Base-by-base conservation (phyloP, 352 stramenopile species). In the Pelagophyceae sp. region DNA sequence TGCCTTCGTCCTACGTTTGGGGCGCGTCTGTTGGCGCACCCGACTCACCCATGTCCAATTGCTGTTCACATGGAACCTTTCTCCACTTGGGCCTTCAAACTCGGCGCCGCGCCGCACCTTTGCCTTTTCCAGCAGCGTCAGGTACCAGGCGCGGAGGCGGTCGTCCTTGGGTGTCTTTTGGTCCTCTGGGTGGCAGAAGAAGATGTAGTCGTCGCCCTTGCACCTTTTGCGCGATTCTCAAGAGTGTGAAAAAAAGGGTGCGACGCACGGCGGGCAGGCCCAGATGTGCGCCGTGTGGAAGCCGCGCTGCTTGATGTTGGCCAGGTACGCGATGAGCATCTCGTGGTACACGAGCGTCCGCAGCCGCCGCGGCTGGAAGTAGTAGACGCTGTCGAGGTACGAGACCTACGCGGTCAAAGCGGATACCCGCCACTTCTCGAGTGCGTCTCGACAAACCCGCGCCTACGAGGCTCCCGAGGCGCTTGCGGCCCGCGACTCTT, bases 351-450 rank as follows among this genome's bases (percentile, higher is more conserved):
- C 93, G 75, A 97, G 95, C 11, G 96, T 99, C 65, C 96, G 93
- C 87, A 98, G 95, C 58, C 95, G 89, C 23, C 92, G 75, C 20
- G 96, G 96, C 74, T 95, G 90, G 80, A 99, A 98, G 87, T 98
- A 99, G 79, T 98, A 95, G n/a, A 99, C 95, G 58, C 93, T 98
- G 84, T 99, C 97, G 71, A 99, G 85, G 82, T 99, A 99, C 38
- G 94, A 98, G 70, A 99, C 94, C n/a, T n/a, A n/a, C n/a, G n/a
- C n/a, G n/a, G n/a, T n/a, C n/a, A n/a, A n/a, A n/a, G n/a, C n/a
- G n/a, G n/a, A n/a, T n/a, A n/a, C n/a, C n/a, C 85, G n/a, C n/a
- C n/a, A n/a, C n/a, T n/a, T n/a, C n/a, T n/a, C n/a, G n/a, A n/a
- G n/a, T n/a, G n/a, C n/a, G n/a, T n/a, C n/a, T n/a, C n/a, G n/a